A percentile compares a stretch with the other conserved stretches of the same genome.
Evolutionary conservation across 306 rosid species (phyloP).

Genomic region (Corylus avellana): DNA sequence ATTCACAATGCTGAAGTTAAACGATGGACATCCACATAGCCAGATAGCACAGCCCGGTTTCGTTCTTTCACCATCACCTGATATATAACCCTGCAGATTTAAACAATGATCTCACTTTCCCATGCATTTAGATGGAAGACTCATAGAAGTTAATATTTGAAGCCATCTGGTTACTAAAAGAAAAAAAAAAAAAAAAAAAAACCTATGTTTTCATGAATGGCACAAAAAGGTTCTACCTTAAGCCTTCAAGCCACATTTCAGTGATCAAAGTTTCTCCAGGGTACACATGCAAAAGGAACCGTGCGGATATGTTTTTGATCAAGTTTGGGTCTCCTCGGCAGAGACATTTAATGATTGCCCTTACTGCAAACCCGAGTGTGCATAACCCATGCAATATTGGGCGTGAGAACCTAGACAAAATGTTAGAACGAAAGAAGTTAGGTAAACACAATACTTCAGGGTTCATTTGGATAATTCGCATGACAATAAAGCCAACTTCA

Average conservation of each 20-base stretch:
- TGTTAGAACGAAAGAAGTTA: conserved; percentile 8
- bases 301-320: conserved; percentile 69
- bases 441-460: background rate
- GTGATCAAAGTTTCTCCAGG: conserved; percentile 88
- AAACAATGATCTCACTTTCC: conserved; percentile 9
- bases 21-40: conserved; percentile 59
- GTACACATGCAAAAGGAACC: conserved; percentile 85
- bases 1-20: conserved; percentile 55
- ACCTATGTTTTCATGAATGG: conserved; percentile 10
- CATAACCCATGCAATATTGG: conserved; percentile 95
- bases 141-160: background rate
- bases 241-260: conserved; percentile 91
- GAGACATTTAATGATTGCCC: conserved; percentile 79
- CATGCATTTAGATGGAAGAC: background rate
- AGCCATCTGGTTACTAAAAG: background rate
- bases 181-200: background rate
- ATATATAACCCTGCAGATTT: conserved; percentile 70
- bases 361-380: conserved; percentile 85
- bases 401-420: conserved; percentile 63
- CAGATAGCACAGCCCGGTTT: conserved; percentile 65
- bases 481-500: conserved; percentile 1
- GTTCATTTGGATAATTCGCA: conserved; percentile 8
- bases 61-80: conserved; percentile 85
- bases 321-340: conserved; percentile 74
- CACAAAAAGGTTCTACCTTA: conserved; percentile 48